These are phyloP conservation scores for Pestalotiopsis sp. DNA, from an alignment of 2,329 filamentous ascomycete genomes.

Conservation along the genomic window DNA sequence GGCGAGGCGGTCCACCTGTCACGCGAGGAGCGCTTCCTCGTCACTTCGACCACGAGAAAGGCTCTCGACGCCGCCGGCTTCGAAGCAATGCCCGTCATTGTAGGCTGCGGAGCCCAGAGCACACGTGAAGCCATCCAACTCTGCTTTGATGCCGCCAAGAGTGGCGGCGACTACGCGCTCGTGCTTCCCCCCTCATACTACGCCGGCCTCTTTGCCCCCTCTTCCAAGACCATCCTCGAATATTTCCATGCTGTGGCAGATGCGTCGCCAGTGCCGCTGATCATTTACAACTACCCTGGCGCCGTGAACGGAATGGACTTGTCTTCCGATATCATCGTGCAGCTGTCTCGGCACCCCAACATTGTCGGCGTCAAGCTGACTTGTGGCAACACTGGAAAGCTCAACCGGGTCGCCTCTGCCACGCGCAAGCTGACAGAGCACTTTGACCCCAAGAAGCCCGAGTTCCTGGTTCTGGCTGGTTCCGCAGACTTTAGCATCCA, in stretches of 20 bases:
- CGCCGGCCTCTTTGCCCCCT: constrained; percentile 64
- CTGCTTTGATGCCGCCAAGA: constrained; percentile 68
- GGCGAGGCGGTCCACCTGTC: constrained; percentile 81
- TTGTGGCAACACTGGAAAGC: constrained; percentile 71
- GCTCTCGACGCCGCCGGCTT: constrained; percentile 71
- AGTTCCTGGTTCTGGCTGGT: constrained; percentile 73
- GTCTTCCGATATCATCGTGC: constrained; percentile 63
- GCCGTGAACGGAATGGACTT: constrained; percentile 66
- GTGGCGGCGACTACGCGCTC: constrained; percentile 76
- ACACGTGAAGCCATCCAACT: constrained; percentile 72
- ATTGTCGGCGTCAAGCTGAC: constrained; percentile 72
- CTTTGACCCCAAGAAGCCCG: constrained; percentile 36
- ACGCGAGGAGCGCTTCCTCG: constrained; percentile 67
- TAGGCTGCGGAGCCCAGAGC: constrained; percentile 75
- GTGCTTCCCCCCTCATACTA: constrained; percentile 80
- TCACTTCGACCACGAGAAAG: constrained; percentile 71
- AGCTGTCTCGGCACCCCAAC: constrained; percentile 63
- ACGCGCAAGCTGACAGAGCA: constrained; percentile 47
- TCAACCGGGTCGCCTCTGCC: constrained; percentile 64
- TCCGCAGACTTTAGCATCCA: constrained; percentile 75
- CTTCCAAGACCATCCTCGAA: constrained; percentile 61
- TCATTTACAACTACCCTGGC: constrained; percentile 73
- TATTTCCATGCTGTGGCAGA: constrained; percentile 70
- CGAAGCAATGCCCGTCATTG: constrained; percentile 69
- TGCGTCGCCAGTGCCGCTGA: constrained; percentile 64